These are phyloP conservation scores for Penicillium sp. DNA, from an alignment of 2,329 filamentous ascomycete genomes.

Conservation along the genomic window DNA sequence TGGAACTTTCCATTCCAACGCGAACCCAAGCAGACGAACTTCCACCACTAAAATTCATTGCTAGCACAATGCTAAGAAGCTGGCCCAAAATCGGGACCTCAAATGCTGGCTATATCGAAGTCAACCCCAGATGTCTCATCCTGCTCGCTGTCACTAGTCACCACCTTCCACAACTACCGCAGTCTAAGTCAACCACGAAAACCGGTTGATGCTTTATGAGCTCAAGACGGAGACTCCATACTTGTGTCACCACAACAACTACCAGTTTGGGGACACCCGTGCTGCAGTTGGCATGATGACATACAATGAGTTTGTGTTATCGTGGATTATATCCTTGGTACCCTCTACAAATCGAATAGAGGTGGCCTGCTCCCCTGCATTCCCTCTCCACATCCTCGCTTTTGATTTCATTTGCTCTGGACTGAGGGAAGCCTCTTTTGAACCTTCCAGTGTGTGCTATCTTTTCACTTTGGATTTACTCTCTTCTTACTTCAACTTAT, in stretches of 20 bases:
- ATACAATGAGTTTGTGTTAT: neutral
- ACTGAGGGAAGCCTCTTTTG: neutral
- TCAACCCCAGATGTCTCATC: neutral
- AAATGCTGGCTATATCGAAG: neutral
- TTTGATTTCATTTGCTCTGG: too few relatives aligned
- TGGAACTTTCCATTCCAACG: neutral
- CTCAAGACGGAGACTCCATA: too few relatives aligned
- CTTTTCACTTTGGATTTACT: neutral
- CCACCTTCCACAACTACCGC: neutral
- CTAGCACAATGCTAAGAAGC: neutral
- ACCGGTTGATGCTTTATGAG: neutral
- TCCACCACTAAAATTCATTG: neutral
- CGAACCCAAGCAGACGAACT: neutral
- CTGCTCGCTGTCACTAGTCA: neutral
- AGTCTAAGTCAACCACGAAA: neutral
- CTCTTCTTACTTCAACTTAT: neutral
- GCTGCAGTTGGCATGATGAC: neutral
- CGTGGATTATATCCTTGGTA: neutral
- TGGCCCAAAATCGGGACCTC: neutral
- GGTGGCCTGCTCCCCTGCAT: too few relatives aligned
- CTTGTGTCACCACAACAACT: neutral
- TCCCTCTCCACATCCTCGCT: too few relatives aligned
- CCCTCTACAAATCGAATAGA: neutral
- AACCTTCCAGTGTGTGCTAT: too few relatives aligned
- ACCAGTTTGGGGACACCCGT: neutral